Conservation (phyloP, 441 rosid species). For the Gossypium laxum region DNA sequence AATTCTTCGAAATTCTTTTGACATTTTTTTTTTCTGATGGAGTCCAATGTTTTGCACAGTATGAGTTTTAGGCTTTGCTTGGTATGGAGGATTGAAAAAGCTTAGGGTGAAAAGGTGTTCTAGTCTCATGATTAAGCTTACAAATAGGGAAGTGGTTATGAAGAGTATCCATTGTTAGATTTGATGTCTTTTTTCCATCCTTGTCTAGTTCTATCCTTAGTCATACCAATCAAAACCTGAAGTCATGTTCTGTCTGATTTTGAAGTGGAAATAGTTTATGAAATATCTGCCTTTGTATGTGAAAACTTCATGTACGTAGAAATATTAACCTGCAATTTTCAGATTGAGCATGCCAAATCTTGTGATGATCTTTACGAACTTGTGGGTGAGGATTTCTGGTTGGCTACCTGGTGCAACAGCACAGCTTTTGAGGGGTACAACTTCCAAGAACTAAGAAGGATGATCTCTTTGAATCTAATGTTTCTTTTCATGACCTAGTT, state of each 20-base stretch:
- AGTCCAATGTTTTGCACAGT: not conserved
- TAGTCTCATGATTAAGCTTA: not conserved
- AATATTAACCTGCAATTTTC: slow-evolving; percentile 22
- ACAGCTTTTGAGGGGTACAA: slow-evolving; percentile 67
- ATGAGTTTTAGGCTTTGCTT: not conserved
- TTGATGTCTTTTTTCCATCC: not conserved
- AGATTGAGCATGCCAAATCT: slow-evolving; percentile 64
- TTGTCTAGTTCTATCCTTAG: not conserved
- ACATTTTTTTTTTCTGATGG: not conserved
- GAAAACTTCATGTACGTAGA: slow-evolving; percentile 1
- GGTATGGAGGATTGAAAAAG: not conserved
- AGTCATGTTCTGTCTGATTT: slow-evolving; percentile 8
- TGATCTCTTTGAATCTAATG: slow-evolving; percentile 13
- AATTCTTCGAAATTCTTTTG: not conserved
- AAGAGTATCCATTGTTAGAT: not conserved
- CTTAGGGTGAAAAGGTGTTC: not conserved
- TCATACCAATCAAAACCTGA: not conserved
- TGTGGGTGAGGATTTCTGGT: slow-evolving; percentile 94
- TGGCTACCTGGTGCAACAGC: slow-evolving; percentile 92
- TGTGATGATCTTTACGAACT: slow-evolving; percentile 68
- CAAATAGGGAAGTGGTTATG: not conserved
- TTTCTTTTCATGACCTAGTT: slow-evolving; percentile 10
- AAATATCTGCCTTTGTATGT: not conserved
- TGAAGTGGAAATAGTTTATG: not conserved
- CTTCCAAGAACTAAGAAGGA: slow-evolving; percentile 14